Evolutionary conservation across 73 alveolate genomes (phyloP).

Genomic region (Uronychia binucleata): DNA sequence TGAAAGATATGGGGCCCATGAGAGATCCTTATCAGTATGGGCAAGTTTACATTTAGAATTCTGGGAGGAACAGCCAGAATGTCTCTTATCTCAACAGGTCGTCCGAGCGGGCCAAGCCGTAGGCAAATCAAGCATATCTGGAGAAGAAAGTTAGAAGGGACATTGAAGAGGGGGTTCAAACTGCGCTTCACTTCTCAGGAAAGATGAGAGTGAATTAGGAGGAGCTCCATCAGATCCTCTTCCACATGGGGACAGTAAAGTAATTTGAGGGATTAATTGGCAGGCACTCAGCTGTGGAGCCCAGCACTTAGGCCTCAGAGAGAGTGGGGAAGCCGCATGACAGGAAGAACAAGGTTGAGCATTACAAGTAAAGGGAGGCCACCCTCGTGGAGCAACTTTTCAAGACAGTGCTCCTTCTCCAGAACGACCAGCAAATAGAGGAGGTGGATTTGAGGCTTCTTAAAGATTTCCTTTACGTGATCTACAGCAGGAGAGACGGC

Average conservation of each 20-base stretch:
- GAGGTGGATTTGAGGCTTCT: not conserved
- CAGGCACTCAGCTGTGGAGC: not conserved
- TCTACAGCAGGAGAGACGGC: not conserved
- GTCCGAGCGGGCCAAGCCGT: not conserved
- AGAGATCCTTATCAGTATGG: not conserved
- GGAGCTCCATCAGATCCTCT: not conserved
- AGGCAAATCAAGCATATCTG: not conserved
- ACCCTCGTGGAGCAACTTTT: not conserved
- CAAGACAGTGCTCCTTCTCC: not conserved
- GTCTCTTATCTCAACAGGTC: not conserved
- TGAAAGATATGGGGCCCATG: not conserved
- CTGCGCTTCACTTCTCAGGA: not conserved
- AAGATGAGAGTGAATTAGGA: not conserved
- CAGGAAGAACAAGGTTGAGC: not conserved
- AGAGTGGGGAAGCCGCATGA: not conserved
- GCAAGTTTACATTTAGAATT: not conserved
- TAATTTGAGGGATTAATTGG: not conserved
- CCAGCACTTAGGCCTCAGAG: not conserved
- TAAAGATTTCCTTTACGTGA: not conserved
- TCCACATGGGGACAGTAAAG: not conserved
- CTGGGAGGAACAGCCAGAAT: not conserved
- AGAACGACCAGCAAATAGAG: not conserved
- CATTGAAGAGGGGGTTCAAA: not conserved
- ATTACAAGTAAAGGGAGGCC: not conserved
- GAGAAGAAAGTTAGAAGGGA: not conserved